Conservation (phyloP, 139 green algal genomes). For the Tetradesmus obliquus region DNA sequence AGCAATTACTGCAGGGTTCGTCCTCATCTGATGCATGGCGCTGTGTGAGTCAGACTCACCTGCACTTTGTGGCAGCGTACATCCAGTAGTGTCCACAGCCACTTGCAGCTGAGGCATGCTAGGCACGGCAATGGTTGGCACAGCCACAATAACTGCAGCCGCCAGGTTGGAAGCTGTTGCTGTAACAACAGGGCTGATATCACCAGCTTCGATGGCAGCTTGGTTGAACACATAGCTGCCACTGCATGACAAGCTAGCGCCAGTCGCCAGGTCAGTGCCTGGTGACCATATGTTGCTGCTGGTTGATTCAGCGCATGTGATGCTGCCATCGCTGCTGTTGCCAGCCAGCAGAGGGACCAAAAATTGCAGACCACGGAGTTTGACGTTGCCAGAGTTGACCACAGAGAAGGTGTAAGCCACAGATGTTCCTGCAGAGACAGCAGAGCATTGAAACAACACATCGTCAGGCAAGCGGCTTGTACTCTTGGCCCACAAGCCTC, state of each 20-base stretch:
- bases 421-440: neutral
- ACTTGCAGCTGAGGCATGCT: neutral
- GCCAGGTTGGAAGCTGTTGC: neutral
- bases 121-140: neutral
- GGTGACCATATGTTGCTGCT: neutral
- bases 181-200: neutral
- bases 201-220: neutral
- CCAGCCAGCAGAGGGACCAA: neutral
- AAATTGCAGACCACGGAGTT: neutral
- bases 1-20: no score
- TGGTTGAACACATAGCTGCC: neutral
- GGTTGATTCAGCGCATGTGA: neutral
- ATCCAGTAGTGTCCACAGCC: neutral
- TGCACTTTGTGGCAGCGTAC: neutral
- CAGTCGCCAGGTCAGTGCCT: neutral
- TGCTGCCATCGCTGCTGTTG: neutral
- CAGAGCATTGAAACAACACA: neutral
- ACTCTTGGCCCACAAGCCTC: no score
- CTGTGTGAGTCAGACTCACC: neutral
- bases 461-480: no score
- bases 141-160: neutral
- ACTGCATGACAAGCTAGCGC: neutral
- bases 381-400: neutral
- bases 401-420: neutral
- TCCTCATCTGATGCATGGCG: no score